Evolutionary conservation across 805 yeast species (phyloP), one percentile per base, ranked within the genome.

Genomic region (Candida nanaspora): DNA sequence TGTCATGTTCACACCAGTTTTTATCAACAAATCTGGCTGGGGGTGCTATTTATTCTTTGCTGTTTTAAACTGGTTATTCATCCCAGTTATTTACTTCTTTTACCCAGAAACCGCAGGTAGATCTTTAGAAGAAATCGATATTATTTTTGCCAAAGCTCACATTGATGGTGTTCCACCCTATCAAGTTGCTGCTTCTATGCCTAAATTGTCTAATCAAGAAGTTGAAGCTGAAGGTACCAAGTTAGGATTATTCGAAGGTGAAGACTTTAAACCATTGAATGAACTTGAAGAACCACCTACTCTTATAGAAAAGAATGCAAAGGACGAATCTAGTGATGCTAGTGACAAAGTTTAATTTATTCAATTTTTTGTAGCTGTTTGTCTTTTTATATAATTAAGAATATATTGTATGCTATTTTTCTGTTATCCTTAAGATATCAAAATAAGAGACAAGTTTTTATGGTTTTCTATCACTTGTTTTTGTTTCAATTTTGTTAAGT

Each of bases 91-190:
- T 46, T 79, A 64, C 70, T 72, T 80, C 64, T 75, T 71, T 61
- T 83, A 80, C 59, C 91, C 89, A 33, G 91, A 83, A 65, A 82
- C 88, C 34, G 78, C 83, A 26, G 86, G 87, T 38, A 73, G 86
- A 58, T 70, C 83, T 30, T 70, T 83, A 61, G 89, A 82, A 60
- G 86, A 81, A 55, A 74, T 82, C 57, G 89, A 82, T 56, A 78
- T 80, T 54, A 78, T 82, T 41, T 77, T 63, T 47, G 84, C 85
- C 53, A 76, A 74, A 62, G 74, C 83, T 7, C 55, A 47, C 43
- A 69, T 62, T 35, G 88, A 82, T 45, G 69, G 70, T 38, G 70
- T 70, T 48, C 72, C 69, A 46, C 76, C 82, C 27, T 81, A 70
- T 72, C 68, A 76, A 57, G 81, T 82, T 37, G 88, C 88, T 38